Conservation (phyloP, 108 stramenopile species). For the Fistulifera pelliculosa region DNA sequence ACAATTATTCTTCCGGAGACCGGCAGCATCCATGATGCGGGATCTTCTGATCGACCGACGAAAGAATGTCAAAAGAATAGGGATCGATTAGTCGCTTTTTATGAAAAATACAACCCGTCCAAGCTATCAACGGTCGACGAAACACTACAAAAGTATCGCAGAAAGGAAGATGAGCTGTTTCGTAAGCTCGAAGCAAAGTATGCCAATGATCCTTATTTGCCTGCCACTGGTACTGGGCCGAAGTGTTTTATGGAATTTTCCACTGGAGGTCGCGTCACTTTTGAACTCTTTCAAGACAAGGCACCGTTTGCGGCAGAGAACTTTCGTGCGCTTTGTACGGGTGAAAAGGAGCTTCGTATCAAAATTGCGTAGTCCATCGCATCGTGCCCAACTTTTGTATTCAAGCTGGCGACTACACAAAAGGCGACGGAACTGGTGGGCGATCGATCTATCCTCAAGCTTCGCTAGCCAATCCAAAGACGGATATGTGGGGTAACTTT, state of each 20-base stretch:
- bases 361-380: slow-evolving; percentile 51
- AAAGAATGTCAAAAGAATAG: too few species aligned
- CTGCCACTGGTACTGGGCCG: slow-evolving; percentile 31
- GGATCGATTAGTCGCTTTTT: slow-evolving; percentile 30
- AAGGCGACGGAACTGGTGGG: slow-evolving; percentile 79
- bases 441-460: slow-evolving; percentile 51
- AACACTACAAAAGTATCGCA: slow-evolving; percentile 37
- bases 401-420: slow-evolving; percentile 80
- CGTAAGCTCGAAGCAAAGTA: slow-evolving; percentile 39
- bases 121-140: slow-evolving; percentile 34
- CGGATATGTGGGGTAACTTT: slow-evolving; percentile 63
- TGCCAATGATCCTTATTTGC: slow-evolving; percentile 4
- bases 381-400: slow-evolving; percentile 60
- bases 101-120: slow-evolving; percentile 35
- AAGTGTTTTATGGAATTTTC: slow-evolving; percentile 63
- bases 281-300: slow-evolving; percentile 76
- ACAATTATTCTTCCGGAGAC: too few species aligned
- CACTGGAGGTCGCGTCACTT: slow-evolving; percentile 60
- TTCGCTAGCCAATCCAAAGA: not conserved
- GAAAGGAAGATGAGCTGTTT: slow-evolving; percentile 57
- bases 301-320: slow-evolving; percentile 83
- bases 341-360: slow-evolving; percentile 43
- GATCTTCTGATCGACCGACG: too few species aligned
- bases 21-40: too few species aligned
- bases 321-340: slow-evolving; percentile 82